Evolutionary conservation across 2,329 filamentous ascomycete genomes (phyloP), one percentile per base, ranked within the genome.

Genomic region (Drechmeria coniospora): DNA sequence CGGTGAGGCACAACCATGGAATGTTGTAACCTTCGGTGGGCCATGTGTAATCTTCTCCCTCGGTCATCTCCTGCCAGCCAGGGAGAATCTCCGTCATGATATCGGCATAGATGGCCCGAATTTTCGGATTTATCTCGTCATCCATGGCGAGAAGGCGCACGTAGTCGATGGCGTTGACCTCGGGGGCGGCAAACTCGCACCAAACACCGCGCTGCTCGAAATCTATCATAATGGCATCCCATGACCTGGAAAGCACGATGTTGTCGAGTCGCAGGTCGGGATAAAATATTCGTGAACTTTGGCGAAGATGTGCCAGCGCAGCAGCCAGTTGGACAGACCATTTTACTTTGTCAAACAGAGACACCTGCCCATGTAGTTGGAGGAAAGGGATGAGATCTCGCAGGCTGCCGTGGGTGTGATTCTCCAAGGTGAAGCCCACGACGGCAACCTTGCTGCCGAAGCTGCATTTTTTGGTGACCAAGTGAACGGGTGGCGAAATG

Each of bases 141-240:
- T 65, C 60, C 19, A 52, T 51, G 17, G 65, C 65, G 21, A 74
- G 43, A 11, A 68, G 46, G n/a, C 63, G 61, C 11, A 71, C 41
- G 36, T 69, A 71, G 37, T 74, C 68, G 26, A 74, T 50, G 16
- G 62, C 61, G 40, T 71, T 70, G 34, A 74, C 60, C 41, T 74
- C 69, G 0, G 69, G 69, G 1, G 69, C 57, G 1, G 62, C 63
- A 43, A 73, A 74, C 42, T 71, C 65, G 45, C 63, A 69, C 68
- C 68, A 74, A 2, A 72, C 66, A 6, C 69, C 68, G 18, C 69
- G 59, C 44, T 74, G 68, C 45, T 74, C 69, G 39, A 74, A 71
- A 35, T 74, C 69, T 4, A 74, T 57, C 57, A 74, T 63, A 39
- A 73, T 42, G 8, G 61, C 47, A 29, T 70, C 56, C 13, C 49